These are phyloP conservation scores for Wickerhamiella australiensis DNA, from an alignment of 805 yeast species.

Conservation along the genomic window DNA sequence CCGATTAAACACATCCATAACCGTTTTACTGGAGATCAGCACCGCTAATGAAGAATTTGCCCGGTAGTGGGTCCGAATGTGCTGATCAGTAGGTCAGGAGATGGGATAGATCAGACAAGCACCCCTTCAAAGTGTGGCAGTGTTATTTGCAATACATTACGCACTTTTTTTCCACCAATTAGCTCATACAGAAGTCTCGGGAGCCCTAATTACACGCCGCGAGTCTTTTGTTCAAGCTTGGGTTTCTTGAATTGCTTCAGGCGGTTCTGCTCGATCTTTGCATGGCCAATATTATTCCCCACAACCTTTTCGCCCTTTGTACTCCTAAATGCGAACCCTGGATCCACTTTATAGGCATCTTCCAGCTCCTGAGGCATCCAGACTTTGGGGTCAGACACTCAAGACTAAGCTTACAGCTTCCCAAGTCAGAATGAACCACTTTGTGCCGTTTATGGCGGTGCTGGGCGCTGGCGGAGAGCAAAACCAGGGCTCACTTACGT, in stretches of 20 bases:
- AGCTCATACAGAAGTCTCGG: too few species aligned
- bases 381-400: background rate
- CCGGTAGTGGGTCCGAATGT: too few species aligned
- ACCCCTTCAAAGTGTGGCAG: too few species aligned
- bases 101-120: too few species aligned
- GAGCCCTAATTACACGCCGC: background rate
- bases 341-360: background rate
- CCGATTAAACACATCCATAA: too few species aligned
- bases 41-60: too few species aligned
- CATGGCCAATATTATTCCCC: conserved; percentile 7
- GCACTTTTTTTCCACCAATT: too few species aligned
- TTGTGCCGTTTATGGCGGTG: conserved; percentile 8
- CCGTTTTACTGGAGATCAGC: too few species aligned
- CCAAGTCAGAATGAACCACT: conserved; percentile 4
- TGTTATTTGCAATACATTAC: background rate
- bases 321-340: background rate
- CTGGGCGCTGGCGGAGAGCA: background rate
- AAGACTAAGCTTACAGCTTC: background rate
- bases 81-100: too few species aligned
- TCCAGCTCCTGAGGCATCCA: background rate
- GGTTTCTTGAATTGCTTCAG: conserved; percentile 1
- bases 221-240: background rate
- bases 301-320: conserved; percentile 4
- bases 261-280: conserved; percentile 3
- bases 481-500: background rate